Conservation (phyloP, 106 monocot species). For the Dendrobium catenatum region DNA sequence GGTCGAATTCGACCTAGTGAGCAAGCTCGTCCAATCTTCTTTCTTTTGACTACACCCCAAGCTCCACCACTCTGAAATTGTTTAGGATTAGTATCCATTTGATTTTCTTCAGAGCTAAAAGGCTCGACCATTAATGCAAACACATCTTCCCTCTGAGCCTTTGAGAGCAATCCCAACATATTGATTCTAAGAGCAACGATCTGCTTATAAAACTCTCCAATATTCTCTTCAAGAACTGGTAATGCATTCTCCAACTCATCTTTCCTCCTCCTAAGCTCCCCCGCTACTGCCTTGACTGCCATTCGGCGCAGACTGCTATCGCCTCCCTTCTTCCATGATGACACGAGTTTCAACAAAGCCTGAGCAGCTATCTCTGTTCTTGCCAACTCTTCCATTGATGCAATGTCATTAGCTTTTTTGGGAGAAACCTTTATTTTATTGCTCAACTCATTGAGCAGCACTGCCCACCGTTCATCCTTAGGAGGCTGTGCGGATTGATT, state of each 20-base stretch:
- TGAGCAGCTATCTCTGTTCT: not conserved
- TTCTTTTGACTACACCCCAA: not conserved
- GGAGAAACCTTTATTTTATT: not conserved
- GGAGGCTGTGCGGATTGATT: not conserved
- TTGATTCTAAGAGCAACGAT: not conserved
- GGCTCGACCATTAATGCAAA: not conserved
- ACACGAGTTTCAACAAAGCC: not conserved
- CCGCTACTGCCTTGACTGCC: not conserved
- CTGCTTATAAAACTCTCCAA: not conserved
- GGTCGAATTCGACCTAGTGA: not conserved
- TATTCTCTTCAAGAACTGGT: not conserved
- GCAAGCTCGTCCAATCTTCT: not conserved
- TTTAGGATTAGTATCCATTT: not conserved
- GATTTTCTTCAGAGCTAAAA: not conserved
- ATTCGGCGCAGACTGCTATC: not conserved
- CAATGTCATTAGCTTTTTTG: not conserved
- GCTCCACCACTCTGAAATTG: no score
- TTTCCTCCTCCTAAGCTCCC: not conserved
- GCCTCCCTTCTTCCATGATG: not conserved
- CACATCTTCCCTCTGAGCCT: not conserved
- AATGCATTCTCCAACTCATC: not conserved
- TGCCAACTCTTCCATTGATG: not conserved
- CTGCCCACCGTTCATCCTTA: not conserved
- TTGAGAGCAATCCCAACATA: not conserved
- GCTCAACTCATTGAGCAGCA: not conserved